These are phyloP conservation scores for Aspergillus novofumigatus DNA, from an alignment of 2,329 filamentous ascomycete genomes.

Conservation along the genomic window DNA sequence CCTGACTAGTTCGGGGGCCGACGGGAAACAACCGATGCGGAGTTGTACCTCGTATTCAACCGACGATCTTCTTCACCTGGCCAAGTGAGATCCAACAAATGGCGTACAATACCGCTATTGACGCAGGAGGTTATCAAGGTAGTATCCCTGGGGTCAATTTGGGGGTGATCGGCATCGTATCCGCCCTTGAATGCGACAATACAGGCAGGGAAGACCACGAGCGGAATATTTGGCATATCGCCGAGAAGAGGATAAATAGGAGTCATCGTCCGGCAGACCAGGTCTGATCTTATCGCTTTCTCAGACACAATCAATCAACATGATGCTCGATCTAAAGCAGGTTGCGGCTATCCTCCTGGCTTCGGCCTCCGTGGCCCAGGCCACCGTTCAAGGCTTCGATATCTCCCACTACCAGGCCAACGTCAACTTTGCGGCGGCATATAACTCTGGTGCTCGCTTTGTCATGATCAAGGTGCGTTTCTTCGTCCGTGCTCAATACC, in stretches of 20 bases:
- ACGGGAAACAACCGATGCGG: background rate
- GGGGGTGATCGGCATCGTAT: background rate
- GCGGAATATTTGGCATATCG: background rate
- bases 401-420: slow-evolving; percentile 28
- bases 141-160: background rate
- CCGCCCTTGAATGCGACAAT: background rate
- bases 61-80: background rate
- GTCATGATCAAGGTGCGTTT: slow-evolving; percentile 30
- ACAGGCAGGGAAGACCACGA: background rate
- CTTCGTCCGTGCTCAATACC: background rate
- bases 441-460: slow-evolving; percentile 27
- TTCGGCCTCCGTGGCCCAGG: slow-evolving; percentile 15
- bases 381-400: slow-evolving; percentile 30
- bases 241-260: background rate
- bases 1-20: background rate
- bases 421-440: slow-evolving; percentile 27
- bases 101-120: background rate
- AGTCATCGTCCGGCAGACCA: background rate
- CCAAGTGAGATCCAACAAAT: background rate
- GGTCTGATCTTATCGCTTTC: background rate
- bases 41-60: background rate
- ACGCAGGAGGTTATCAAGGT: background rate
- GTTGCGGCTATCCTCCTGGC: slow-evolving; percentile 7
- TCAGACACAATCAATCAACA: background rate
- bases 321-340: background rate